These are phyloP conservation scores for Pueraria montana DNA, from an alignment of 306 rosid genomes.

Conservation along the genomic window DNA sequence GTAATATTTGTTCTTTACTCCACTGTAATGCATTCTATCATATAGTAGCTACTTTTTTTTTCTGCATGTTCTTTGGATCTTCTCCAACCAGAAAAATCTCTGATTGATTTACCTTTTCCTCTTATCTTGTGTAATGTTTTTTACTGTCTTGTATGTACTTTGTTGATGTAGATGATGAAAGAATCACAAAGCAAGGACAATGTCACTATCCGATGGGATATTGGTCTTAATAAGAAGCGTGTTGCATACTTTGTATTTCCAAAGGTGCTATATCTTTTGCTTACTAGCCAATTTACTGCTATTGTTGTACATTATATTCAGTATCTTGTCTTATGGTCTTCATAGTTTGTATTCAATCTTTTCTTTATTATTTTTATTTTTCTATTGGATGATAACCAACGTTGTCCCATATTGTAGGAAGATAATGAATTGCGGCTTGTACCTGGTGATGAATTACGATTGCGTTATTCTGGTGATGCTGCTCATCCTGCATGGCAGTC, in stretches of 20 bases:
- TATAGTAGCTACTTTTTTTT: not conserved
- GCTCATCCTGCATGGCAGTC: slow-evolving; percentile 99
- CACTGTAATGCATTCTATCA: not conserved
- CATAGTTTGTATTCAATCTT: not conserved
- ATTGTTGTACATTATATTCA: not conserved
- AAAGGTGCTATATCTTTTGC: slow-evolving; percentile 65
- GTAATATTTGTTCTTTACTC: slow-evolving; percentile 51
- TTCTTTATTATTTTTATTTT: slow-evolving; percentile 10
- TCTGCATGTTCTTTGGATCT: not conserved
- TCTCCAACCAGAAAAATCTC: slow-evolving; percentile 11
- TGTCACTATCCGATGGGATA: slow-evolving; percentile 93
- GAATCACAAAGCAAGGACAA: slow-evolving; percentile 99
- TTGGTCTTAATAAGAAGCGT: slow-evolving; percentile 99
- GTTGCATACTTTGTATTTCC: slow-evolving; percentile 97
- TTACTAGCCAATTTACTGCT: not conserved
- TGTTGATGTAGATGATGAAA: slow-evolving; percentile 90
- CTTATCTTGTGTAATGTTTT: slow-evolving; percentile 28
- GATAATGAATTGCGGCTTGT: slow-evolving; percentile 99
- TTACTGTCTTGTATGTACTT: slow-evolving; percentile 39
- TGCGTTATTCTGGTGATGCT: slow-evolving; percentile 99
- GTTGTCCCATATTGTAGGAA: slow-evolving; percentile 68
- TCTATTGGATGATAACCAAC: slow-evolving; percentile 29
- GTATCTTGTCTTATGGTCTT: slow-evolving; percentile 10
- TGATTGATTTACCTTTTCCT: slow-evolving; percentile 5
- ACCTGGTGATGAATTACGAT: slow-evolving; percentile 97